Base-by-base conservation (phyloP, 2,329 filamentous ascomycete genomes). In the Monosporascus sp. region DNA sequence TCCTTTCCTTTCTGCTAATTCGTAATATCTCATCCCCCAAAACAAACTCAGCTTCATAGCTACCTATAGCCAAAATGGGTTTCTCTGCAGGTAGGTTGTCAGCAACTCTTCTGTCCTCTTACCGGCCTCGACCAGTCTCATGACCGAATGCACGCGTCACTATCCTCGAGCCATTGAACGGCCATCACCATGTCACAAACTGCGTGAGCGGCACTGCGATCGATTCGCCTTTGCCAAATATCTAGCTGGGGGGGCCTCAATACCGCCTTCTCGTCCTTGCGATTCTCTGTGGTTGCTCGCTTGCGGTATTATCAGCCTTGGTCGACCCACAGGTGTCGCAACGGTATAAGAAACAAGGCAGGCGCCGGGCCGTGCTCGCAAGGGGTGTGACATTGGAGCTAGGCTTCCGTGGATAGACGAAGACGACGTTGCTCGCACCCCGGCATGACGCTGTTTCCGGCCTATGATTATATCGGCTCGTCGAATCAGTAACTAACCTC, bases 51-150 rank as follows among this genome's bases (percentile, higher is more conserved):
- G 42, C 22, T 51, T 49, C 49, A 46, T 25, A 52, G 50, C 17
- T 27, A 51, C 49, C 46, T 51, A 68, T 70, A 68, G 65, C 59
- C 68, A 77, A 72, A 68, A 76, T 76, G 69, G 63, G 60, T 67
- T 72, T 69, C 67, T 65, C 69, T 65, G 65, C 70, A 57, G 75
- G 75, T 78, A 74, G 62, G 75, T 71, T 54, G 39, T 47, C 39
- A 22, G 37, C 39, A 52, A 51, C 48, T 55, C 24, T 53, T 50
- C 45, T 58, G 51, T 56, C 50, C 55, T 47, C 58, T 56, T 59
- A 51, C 57, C 54, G 44, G 41, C 46, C 31, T 54, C 41, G 37
- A 45, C 53, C 25, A 18, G 34, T 48, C 47, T 51, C 42, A 47
- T 50, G 46, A 47, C 20, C 47, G n/a, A 54, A 38, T 52, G 56